Base-by-base conservation (phyloP, 108 stramenopile species). In the Fragilariopsis cylindrus region DNA sequence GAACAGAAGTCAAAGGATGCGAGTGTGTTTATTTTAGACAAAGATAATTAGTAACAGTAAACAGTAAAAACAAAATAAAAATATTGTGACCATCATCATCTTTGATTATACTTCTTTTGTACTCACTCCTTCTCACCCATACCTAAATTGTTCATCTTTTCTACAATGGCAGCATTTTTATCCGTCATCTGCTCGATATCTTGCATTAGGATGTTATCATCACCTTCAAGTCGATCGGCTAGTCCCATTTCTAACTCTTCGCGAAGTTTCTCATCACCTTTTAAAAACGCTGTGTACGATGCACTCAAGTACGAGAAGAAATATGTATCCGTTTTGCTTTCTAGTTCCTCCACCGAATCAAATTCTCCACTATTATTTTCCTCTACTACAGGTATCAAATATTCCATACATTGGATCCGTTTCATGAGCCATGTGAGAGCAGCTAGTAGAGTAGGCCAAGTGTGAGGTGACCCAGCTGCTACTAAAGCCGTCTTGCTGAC, bases 391-490 rank as follows among this genome's bases (percentile, higher is more conserved):
- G 69, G 62, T 5, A 62, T 58, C 5, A 64, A 71, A 60, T 74
- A 69, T 57, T 86, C 87, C 50, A 85, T 54, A 48, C 71, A 68
- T 16, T 75, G 56, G 16, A 97, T 71, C 19, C 76, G 81, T 76
- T 98, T 98, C 39, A 97, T 83, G 39, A 99, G 75, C 99, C 99
- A 99, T 18, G 94, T 84, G 42, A 99, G 85, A 7, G 97, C 92
- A 3, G 97, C 98, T 60, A 99, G 87, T 11, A 99, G 79, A 43
- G 93, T 83, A 5, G 99, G 98, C 99, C 99, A 99, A 16, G 98
- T 98, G 76, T 99, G 99, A 41, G 98, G 96, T 15, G 96, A 93
- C 3, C 99, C 99, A 55, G 98, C 99, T 15, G 99, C 98, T 7
- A 94, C 94, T 47, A 99, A 84, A 11, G 92, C 86, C 48, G 98